Evolutionary conservation across 495 filamentous ascomycete species (phyloP), one percentile per base, ranked within the genome.

Genomic region (Penicillium alfredii): DNA sequence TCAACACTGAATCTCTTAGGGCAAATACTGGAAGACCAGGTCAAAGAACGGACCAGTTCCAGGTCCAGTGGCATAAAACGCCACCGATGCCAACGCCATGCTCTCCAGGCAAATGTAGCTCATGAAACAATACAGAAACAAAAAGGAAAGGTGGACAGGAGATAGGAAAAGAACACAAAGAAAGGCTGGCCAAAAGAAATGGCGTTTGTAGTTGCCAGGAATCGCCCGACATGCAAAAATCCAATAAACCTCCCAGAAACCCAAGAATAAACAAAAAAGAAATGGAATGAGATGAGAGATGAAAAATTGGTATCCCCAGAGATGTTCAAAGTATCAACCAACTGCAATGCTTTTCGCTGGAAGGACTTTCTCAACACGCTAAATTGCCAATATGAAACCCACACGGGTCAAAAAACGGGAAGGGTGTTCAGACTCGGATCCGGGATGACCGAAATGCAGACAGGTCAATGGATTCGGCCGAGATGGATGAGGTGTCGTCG

Each of bases 381-480:
- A 47, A 47, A 50, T 56, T 37, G 49, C 42, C 35, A 36, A 49
- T n/a, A 37, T 30, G 34, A 26, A 37, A 42, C 33, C 27, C 22
- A 42, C n/a, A 19, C 28, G 11, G 18, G 25, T 7, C 21, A 12
- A 14, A 8, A 32, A n/a, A 40, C 24, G n/a, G 18, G 14, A 12
- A 14, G 11, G 13, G 26, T 4, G 11, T 33, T 26, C 50, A 57
- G 18, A 51, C 47, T 26, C 53, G 42, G 13, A 58, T 53, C 5
- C 67, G 54, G 4, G 47, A 58, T 17, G 60, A 43, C 21, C 68
- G 64, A 38, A 71, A 69, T 31, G 60, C 61, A 21, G 61, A 46
- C 9, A 71, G 38, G 42, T 69, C 68, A 17, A 71, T 53, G 1
- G 61, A 61, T 27, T 70, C 63, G 10, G 56, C 56, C 10, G 60